Evolutionary conservation across 805 yeast species (phyloP).

Genomic region (Barnettozyma siamensis): DNA sequence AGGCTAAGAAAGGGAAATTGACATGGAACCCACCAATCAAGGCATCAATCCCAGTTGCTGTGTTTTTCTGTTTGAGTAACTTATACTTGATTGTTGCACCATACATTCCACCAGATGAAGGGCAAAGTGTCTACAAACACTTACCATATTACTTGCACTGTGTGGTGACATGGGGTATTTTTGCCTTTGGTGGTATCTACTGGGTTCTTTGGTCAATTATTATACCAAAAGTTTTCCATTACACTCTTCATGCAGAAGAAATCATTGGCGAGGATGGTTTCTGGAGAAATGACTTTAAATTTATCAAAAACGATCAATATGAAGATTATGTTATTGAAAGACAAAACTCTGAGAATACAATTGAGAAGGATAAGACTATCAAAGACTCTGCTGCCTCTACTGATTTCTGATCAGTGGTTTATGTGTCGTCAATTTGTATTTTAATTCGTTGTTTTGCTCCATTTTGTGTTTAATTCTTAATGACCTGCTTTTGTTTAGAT

Average conservation of each 20-base stretch:
- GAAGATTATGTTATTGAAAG: constrained; percentile 13
- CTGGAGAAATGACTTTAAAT: constrained; percentile 58
- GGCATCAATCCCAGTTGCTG: constrained; percentile 56
- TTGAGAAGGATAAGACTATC: not conserved
- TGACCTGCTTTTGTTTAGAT: too few relatives aligned
- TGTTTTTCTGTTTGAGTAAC: constrained; percentile 61
- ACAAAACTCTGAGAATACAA: not conserved
- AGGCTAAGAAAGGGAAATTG: constrained; percentile 41
- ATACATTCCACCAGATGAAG: constrained; percentile 64
- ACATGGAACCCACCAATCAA: constrained; percentile 70
- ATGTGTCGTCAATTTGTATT: too few relatives aligned
- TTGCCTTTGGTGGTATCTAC: constrained; percentile 57
- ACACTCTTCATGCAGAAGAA: constrained; percentile 46
- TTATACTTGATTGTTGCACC: constrained; percentile 71
- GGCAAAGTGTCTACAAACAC: constrained; percentile 60
- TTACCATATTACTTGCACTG: constrained; percentile 77
- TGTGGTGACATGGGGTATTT: constrained; percentile 77
- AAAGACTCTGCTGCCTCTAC: not conserved
- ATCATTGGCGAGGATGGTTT: constrained; percentile 62
- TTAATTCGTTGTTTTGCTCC: too few relatives aligned
- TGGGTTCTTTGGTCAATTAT: constrained; percentile 60
- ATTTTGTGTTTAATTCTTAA: too few relatives aligned
- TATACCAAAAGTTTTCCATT: constrained; percentile 50
- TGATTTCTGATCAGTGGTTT: too few relatives aligned
- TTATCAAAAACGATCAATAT: constrained; percentile 27